These are phyloP conservation scores for Onygenales sp. DNA, from an alignment of 2,329 filamentous ascomycete species.

Conservation along the genomic window DNA sequence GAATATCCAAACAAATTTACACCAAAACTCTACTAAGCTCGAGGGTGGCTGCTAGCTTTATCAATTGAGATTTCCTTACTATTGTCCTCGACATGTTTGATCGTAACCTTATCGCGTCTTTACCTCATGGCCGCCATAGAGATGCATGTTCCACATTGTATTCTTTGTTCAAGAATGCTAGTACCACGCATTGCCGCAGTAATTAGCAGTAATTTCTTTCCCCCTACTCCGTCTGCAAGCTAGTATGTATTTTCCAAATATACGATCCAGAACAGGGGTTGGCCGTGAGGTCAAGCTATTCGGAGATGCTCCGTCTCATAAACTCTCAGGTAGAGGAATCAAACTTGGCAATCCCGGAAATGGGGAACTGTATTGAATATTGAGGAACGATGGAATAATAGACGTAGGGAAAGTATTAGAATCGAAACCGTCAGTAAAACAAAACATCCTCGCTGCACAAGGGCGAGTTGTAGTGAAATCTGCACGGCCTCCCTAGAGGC, in stretches of 20 bases:
- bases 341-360: not conserved
- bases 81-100: not conserved
- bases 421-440: not conserved
- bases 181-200: no score
- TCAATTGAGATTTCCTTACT: not conserved
- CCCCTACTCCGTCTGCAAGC: not conserved
- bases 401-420: not conserved
- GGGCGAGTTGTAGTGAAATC: no score
- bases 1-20: no score
- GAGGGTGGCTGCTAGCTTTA: not conserved
- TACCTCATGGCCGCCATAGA: not conserved
- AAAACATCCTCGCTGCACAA: not conserved
- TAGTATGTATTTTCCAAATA: not conserved
- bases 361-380: not conserved
- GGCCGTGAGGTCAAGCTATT: not conserved
- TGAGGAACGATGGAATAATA: not conserved
- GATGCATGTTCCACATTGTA: no score
- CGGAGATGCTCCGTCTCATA: not conserved
- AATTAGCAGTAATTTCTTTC: not conserved
- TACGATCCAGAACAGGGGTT: not conserved
- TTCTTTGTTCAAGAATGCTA: no score
- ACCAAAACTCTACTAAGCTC: not conserved
- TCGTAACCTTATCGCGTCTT: not conserved
- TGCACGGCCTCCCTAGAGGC: no score
- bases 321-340: not conserved